Evolutionary conservation across 2,329 filamentous ascomycete species (phyloP), one percentile per base, ranked within the genome.

Genomic region (Fusarium poae): DNA sequence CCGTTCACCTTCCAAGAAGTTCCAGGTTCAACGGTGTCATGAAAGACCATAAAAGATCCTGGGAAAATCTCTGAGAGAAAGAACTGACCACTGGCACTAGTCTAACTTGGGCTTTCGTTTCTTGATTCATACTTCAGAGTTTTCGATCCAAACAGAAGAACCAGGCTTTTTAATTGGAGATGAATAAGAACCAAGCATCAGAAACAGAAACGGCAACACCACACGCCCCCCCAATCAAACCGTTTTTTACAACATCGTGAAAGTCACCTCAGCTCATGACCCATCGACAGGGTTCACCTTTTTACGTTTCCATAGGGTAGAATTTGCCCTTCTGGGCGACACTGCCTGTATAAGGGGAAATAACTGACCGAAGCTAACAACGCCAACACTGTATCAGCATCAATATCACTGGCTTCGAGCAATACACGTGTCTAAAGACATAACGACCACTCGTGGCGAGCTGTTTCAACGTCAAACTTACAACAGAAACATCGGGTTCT

Each of bases 21-120:
- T 65, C 34, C 62, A 45, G 29, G 57, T 67, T 53, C 30, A 52
- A 65, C 61, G 43, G 60, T 63, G 48, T 55, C 59, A 55, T 62
- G 21, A 49, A 44, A 29, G 23, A 51, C 21, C 56, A 27, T 29
- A 37, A 20, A 63, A 52, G 30, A 65, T 70, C 67, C 67, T 70
- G 58, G 67, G 46, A 70, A 70, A 70, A 70, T 56, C 67, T 70
- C 67, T 70, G 67, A 60, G 53, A 37, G n/a, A 51, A 51, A 51
- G 42, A 35, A 44, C 37, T 58, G 50, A 35, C 65, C 56, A 37
- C 57, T 18, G 57, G 39, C 44, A 66, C 67, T 69, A 69, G 23
- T 8, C 49, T 54, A 39, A 37, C 53, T 56, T 37, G 16, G 57
- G 45, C 23, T 46, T 52, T 63, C 42, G 40, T 53, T 54, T 62